Percentiles rank a stretch among this genome's conserved stretches.
These are phyloP conservation scores for Calonectria multiphialidica DNA, from an alignment of 2,329 filamentous ascomycete genomes.

Conservation along the genomic window DNA sequence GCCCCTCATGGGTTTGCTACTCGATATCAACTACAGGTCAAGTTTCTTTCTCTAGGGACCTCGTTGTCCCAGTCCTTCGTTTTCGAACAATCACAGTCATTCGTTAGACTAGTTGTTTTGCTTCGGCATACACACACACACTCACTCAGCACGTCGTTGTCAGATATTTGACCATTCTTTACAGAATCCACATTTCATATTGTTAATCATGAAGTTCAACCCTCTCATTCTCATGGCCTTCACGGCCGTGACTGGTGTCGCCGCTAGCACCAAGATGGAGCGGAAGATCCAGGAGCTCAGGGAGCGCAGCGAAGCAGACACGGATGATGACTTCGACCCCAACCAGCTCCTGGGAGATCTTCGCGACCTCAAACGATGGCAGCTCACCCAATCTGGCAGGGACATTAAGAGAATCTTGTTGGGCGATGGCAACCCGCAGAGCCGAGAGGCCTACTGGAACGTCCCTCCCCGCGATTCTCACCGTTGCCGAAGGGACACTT, in stretches of 20 bases:
- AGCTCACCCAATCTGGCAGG: slow-evolving; percentile 50
- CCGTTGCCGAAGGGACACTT: slow-evolving; percentile 53
- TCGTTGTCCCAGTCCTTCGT: slow-evolving; percentile 18
- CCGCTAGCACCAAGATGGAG: slow-evolving; percentile 38
- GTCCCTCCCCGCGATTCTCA: slow-evolving; percentile 37
- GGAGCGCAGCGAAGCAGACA: slow-evolving; percentile 21
- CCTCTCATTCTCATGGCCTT: slow-evolving; percentile 36
- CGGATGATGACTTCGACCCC: slow-evolving; percentile 31
- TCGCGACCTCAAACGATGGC: slow-evolving; percentile 39
- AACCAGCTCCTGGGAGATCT: slow-evolving; percentile 55
- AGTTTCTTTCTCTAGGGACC: background rate
- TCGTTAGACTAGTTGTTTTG: slow-evolving; percentile 11
- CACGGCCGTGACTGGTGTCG: slow-evolving; percentile 30
- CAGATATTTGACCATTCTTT: background rate
- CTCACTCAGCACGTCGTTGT: background rate
- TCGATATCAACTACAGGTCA: background rate
- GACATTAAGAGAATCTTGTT: slow-evolving; percentile 54
- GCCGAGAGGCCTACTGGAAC: slow-evolving; percentile 38
- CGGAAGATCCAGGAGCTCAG: slow-evolving; percentile 38
- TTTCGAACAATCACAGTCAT: slow-evolving; percentile 19
- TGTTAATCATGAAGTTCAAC: slow-evolving; percentile 43
- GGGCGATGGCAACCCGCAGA: slow-evolving; percentile 44
- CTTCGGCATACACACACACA: slow-evolving; percentile 8
- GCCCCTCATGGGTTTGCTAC: background rate
- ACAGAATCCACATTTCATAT: background rate